phyloP scores from a whole-genome alignment of 345 rosid species.

The Chamaenerion angustifolium region DNA sequence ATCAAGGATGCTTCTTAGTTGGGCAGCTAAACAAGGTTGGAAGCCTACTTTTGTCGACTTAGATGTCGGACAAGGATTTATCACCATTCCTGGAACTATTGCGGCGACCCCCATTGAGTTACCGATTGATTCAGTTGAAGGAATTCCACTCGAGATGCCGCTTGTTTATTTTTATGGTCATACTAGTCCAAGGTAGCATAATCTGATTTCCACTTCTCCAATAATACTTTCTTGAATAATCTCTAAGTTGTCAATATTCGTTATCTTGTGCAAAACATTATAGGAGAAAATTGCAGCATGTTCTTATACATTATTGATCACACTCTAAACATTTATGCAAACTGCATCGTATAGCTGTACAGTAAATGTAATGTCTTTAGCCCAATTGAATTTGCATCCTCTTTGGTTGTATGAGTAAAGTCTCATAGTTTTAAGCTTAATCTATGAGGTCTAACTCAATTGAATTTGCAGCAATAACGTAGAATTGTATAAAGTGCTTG shows the following conservation, averaged over 20 bases:
- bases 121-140: conserved; percentile 93
- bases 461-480: conserved; percentile 47
- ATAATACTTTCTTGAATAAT: not conserved
- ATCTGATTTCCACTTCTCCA: not conserved
- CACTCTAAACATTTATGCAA: no score
- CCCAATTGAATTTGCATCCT: conserved; percentile 1
- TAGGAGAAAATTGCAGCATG: no score
- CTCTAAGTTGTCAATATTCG: not conserved
- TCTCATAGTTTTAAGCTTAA: not conserved
- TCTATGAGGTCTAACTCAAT: not conserved
- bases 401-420: not conserved
- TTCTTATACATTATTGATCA: no score
- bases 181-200: conserved; percentile 40
- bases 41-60: conserved; percentile 78
- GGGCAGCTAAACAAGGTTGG: conserved; percentile 94
- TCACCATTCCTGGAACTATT: conserved; percentile 71
- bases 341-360: no score
- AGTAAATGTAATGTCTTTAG: no score
- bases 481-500: conserved; percentile 56
- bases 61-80: conserved; percentile 91
- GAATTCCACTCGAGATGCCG: conserved; percentile 80
- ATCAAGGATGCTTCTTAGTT: conserved; percentile 87
- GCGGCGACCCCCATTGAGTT: conserved; percentile 87
- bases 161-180: conserved; percentile 84
- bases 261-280: not conserved